Evolutionary conservation across 768 basidiomycete species (phyloP).

Genomic region (Clavaria fumosa): DNA sequence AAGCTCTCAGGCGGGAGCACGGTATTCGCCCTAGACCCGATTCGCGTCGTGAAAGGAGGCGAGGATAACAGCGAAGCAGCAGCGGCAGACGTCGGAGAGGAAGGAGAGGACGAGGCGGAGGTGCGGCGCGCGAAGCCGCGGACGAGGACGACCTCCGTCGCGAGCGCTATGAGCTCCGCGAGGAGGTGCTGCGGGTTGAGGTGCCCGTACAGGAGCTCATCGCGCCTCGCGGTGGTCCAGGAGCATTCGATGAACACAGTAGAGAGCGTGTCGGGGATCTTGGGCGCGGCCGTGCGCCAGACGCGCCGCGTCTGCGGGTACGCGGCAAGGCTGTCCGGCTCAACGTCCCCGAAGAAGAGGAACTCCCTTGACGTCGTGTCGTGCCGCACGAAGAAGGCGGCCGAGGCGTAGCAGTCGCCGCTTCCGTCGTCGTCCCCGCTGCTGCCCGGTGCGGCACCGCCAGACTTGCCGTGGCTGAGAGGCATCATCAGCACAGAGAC

Average conservation of each 20-base stretch:
- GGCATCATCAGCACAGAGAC: slow-evolving; percentile 54
- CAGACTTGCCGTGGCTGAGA: slow-evolving; percentile 67
- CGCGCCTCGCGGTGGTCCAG: slow-evolving; percentile 56
- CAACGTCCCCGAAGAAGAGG: slow-evolving; percentile 90
- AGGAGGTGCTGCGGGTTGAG: slow-evolving; percentile 68
- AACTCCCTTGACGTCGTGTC: slow-evolving; percentile 51
- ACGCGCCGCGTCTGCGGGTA: slow-evolving; percentile 49
- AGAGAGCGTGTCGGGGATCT: slow-evolving; percentile 51
- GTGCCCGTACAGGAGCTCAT: slow-evolving; percentile 68
- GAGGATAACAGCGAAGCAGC: too few species aligned
- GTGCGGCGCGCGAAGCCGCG: slow-evolving; percentile 25
- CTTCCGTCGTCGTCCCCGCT: slow-evolving; percentile 29
- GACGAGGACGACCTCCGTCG: slow-evolving; percentile 43
- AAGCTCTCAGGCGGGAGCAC: slow-evolving; percentile 29
- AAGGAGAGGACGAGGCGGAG: slow-evolving; percentile 15
- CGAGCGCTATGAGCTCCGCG: slow-evolving; percentile 57
- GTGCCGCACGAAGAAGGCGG: slow-evolving; percentile 76
- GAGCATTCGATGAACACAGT: slow-evolving; percentile 95
- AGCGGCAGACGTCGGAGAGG: too few species aligned
- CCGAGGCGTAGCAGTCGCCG: slow-evolving; percentile 66
- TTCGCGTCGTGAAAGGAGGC: too few species aligned
- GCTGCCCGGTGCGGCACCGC: too few species aligned
- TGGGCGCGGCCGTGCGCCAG: slow-evolving; percentile 71
- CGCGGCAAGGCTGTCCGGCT: slow-evolving; percentile 59
- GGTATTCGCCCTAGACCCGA: too few species aligned